These are phyloP conservation scores for Penicillium sp. DNA, from an alignment of 2,329 filamentous ascomycete species.

Conservation along the genomic window DNA sequence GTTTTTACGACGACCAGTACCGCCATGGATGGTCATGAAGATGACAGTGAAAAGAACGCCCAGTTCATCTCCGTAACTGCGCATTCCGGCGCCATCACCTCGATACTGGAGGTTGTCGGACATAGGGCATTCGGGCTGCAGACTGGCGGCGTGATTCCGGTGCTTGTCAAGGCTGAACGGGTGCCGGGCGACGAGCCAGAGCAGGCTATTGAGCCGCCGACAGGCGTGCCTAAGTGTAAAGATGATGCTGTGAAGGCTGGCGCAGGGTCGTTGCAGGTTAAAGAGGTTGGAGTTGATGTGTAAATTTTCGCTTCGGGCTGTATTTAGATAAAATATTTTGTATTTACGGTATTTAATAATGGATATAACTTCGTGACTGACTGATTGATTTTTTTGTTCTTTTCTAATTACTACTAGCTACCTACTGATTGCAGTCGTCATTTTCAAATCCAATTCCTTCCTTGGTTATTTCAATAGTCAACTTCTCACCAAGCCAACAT, in stretches of 20 bases:
- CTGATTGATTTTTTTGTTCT: too few species aligned
- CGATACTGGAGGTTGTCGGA: slow-evolving; percentile 45
- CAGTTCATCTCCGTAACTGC: slow-evolving; percentile 53
- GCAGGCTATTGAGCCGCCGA: slow-evolving; percentile 24
- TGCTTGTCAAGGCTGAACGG: slow-evolving; percentile 45
- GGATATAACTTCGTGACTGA: too few species aligned
- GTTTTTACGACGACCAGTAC: slow-evolving; percentile 38
- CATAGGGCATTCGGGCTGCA: slow-evolving; percentile 46
- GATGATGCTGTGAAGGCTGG: slow-evolving; percentile 5
- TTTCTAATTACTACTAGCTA: too few species aligned
- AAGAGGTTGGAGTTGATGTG: neutral
- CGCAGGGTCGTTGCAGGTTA: slow-evolving; percentile 4
- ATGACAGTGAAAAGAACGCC: slow-evolving; percentile 34
- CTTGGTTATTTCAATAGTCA: too few species aligned
- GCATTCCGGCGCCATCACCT: slow-evolving; percentile 58
- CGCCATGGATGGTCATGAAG: neutral
- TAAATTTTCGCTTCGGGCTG: neutral
- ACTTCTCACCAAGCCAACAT: too few species aligned
- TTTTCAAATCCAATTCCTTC: too few species aligned
- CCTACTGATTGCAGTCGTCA: too few species aligned
- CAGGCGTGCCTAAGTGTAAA: slow-evolving; percentile 22
- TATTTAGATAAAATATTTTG: too few species aligned
- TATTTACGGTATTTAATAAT: too few species aligned
- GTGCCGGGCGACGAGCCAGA: slow-evolving; percentile 17
- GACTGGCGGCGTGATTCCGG: slow-evolving; percentile 51